phyloP scores from a whole-genome alignment of 2,329 filamentous ascomycete species.

The Simplicillium aogashimaense region DNA sequence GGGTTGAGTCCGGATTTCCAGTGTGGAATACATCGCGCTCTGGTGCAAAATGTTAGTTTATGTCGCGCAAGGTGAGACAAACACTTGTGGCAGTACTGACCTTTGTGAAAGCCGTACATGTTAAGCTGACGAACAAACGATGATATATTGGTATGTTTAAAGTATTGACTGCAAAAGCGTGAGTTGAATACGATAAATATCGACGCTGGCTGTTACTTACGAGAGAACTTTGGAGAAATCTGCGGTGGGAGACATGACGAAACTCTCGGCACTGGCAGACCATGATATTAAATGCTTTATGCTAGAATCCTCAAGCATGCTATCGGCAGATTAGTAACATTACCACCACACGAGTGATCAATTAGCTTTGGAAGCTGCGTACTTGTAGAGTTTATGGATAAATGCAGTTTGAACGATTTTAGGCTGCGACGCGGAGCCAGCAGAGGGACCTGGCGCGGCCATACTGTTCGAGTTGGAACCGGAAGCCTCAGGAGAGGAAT shows the following conservation, averaged over 20 bases:
- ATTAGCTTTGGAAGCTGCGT: constrained; percentile 20
- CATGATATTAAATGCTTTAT: constrained; percentile 97
- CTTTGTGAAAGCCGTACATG: constrained; percentile 99
- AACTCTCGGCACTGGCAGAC: constrained; percentile 89
- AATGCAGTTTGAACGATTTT: constrained; percentile 98
- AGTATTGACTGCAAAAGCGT: constrained; percentile 68
- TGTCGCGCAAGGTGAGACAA: too few species aligned
- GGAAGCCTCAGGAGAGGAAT: neutral
- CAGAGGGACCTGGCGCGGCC: constrained; percentile 46
- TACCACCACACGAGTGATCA: neutral
- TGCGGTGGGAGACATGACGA: constrained; percentile 95
- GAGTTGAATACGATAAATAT: constrained; percentile 1
- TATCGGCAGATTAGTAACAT: constrained; percentile 28
- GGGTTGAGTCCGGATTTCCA: constrained; percentile 79
- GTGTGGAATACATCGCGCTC: constrained; percentile 98
- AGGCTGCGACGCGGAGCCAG: constrained; percentile 75
- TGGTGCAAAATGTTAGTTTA: constrained; percentile 25
- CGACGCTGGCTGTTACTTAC: constrained; percentile 44
- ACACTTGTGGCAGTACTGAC: constrained; percentile 31
- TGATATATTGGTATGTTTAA: constrained; percentile 98
- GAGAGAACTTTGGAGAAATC: constrained; percentile 97
- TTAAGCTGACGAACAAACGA: constrained; percentile 97
- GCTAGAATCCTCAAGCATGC: constrained; percentile 89
- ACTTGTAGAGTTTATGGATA: constrained; percentile 99
- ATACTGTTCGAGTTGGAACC: constrained; percentile 24